Conservation (phyloP, 1,139 yeast species). For the Candida smagusa region DNA sequence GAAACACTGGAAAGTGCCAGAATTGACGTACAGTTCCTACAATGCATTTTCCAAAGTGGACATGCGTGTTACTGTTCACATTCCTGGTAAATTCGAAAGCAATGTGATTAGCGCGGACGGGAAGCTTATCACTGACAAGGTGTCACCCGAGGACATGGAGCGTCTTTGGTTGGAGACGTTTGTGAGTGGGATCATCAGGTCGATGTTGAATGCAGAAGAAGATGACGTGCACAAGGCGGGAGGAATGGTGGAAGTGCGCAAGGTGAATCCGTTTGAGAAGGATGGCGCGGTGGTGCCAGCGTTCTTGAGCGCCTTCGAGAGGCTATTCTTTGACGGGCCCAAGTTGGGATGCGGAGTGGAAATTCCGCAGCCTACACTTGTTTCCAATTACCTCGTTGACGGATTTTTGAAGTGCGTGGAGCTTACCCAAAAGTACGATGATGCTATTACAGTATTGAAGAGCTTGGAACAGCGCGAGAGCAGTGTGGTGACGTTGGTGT, state of each 20-base stretch:
- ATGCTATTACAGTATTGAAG: slow-evolving; percentile 53
- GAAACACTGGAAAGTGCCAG: slow-evolving; percentile 72
- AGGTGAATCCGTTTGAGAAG: slow-evolving; percentile 54
- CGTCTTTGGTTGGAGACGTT: slow-evolving; percentile 66
- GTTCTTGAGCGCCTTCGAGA: slow-evolving; percentile 60
- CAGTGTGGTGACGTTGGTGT: slow-evolving; percentile 54
- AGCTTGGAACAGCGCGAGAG: slow-evolving; percentile 42
- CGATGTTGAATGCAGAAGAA: slow-evolving; percentile 66
- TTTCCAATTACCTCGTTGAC: slow-evolving; percentile 74
- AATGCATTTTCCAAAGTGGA: slow-evolving; percentile 45
- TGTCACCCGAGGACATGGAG: slow-evolving; percentile 35
- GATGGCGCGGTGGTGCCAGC: slow-evolving; percentile 40
- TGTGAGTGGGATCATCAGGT: slow-evolving; percentile 61
- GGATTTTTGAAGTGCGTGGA: slow-evolving; percentile 64
- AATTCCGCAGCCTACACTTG: slow-evolving; percentile 63
- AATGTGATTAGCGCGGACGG: slow-evolving; percentile 47
- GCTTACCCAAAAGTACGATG: slow-evolving; percentile 60
- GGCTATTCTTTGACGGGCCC: slow-evolving; percentile 64
- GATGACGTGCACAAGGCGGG: slow-evolving; percentile 54
- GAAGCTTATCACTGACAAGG: slow-evolving; percentile 38
- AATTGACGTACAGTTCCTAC: slow-evolving; percentile 50
- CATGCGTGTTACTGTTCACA: slow-evolving; percentile 27
- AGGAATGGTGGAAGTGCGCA: slow-evolving; percentile 49
- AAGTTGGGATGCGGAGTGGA: slow-evolving; percentile 66
- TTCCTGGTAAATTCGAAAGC: slow-evolving; percentile 52